phyloP scores from a whole-genome alignment of 1,139 yeast species.

The Torulaspora globosa region DNA sequence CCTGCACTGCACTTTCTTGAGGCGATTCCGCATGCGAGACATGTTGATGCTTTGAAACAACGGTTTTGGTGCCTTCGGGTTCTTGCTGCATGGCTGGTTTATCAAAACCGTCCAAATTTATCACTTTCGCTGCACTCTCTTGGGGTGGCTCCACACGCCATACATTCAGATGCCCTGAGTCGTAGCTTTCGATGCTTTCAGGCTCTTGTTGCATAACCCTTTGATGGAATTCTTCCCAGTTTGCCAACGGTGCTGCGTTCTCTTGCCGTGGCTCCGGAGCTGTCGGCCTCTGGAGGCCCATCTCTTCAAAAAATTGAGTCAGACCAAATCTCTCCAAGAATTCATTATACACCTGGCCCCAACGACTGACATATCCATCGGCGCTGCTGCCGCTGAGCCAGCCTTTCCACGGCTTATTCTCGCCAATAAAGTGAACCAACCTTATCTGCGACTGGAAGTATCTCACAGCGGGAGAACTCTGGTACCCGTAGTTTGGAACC shows the following conservation, averaged over 20 bases:
- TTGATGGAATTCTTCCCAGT: conserved; percentile 2
- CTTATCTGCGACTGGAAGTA: conserved; percentile 55
- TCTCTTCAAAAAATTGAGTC: conserved; percentile 11
- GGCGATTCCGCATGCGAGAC: no score
- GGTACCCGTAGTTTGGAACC: conserved; percentile 66
- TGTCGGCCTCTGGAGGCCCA: conserved; percentile 6
- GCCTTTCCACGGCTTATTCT: conserved; percentile 70
- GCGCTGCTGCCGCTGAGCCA: conserved; percentile 16
- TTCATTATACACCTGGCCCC: conserved; percentile 23
- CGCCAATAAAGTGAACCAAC: conserved; percentile 78
- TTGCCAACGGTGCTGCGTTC: background rate
- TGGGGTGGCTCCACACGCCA: background rate
- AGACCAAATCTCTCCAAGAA: conserved; percentile 18
- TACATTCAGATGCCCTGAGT: background rate
- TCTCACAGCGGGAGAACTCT: conserved; percentile 71
- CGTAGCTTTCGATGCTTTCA: background rate
- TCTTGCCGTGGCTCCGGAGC: background rate
- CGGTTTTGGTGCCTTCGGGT: background rate
- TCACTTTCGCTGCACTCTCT: background rate
- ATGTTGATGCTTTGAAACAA: background rate
- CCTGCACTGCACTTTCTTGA: background rate
- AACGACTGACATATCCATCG: conserved; percentile 19
- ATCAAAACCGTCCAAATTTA: background rate
- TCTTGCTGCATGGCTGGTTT: background rate
- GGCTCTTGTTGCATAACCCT: conserved; percentile 2